Evolutionary conservation across 129 eudicot genomes (phyloP), one percentile per base, ranked within the genome.

Genomic region (Arctium minus): DNA sequence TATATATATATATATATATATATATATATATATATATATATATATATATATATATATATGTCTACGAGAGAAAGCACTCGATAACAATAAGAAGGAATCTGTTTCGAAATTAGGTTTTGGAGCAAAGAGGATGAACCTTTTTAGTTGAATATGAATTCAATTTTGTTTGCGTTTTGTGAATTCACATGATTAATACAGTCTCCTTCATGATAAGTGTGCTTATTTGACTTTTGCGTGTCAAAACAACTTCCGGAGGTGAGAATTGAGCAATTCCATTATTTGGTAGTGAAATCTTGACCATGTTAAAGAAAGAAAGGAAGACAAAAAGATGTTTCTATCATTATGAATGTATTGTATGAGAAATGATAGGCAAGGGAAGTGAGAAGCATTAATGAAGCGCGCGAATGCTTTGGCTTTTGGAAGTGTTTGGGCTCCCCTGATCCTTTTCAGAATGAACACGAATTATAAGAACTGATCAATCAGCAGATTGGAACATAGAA

Each of bases 61-160:
- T 35, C 46, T 3, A n/a, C 7, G 50, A 18, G 36, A 35, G 75
- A 72, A 72, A 36, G 42, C 30, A 15, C 18, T 72, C 9, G 42
- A 35, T 71, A 15, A 36, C 13, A 35, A 36, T 72, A 36, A 72
- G 7, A 17, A 72, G 12, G 75, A 72, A 72, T 72, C 75, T 17
- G 11, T 72, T 35, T 72, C 50, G 76, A 72, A 37, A 72, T 72
- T 17, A 72, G 76, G 76, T 37, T 27, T 72, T 60, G 68, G 68
- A 29, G 68, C 68, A 6, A 60, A 60, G 68, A 60, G 13, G 65
- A 53, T 7, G 65, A 15, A 15, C 27, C 18, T 53, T 53, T 53
- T 53, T 15, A 17, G 15, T 6, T 13, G 64, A 15, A 53, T 53
- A 53, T 53, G 64, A 53, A 15, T 53, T 53, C 6, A 3, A 2